Evolutionary conservation across 768 basidiomycete species (phyloP).

Genomic region (Tulasnella sp.): DNA sequence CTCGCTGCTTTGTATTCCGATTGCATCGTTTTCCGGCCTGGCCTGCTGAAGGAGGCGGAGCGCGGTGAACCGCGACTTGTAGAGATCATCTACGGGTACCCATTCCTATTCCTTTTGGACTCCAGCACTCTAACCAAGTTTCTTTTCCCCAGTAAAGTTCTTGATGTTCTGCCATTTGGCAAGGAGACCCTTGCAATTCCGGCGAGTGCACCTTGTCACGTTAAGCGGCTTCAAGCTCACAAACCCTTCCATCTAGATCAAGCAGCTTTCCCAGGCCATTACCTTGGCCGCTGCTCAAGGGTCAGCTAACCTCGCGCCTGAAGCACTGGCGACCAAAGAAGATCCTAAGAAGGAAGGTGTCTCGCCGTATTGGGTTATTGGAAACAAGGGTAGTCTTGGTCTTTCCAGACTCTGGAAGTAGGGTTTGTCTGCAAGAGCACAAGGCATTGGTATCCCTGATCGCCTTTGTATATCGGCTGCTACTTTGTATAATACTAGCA

Average conservation of each 20-base stretch:
- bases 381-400: constrained; percentile 49
- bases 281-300: constrained; percentile 55
- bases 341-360: constrained; percentile 39
- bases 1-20: constrained; percentile 65
- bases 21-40: constrained; percentile 67
- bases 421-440: background rate
- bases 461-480: background rate
- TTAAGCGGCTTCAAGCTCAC: constrained; percentile 16
- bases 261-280: constrained; percentile 54
- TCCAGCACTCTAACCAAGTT: background rate
- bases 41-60: constrained; percentile 48
- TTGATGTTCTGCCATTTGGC: constrained; percentile 43
- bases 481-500: background rate
- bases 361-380: constrained; percentile 52
- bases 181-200: constrained; percentile 46
- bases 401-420: constrained; percentile 9
- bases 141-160: constrained; percentile 40
- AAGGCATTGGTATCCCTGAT: background rate
- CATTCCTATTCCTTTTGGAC: constrained; percentile 2
- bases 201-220: constrained; percentile 36
- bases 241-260: constrained; percentile 42
- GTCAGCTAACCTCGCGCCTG: constrained; percentile 47
- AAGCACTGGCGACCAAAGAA: constrained; percentile 44
- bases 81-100: constrained; percentile 49
- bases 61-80: constrained; percentile 43